Evolutionary conservation across 345 rosid species (phyloP), one percentile per base, ranked within the genome.

Genomic region (Salix koriyanagi): DNA sequence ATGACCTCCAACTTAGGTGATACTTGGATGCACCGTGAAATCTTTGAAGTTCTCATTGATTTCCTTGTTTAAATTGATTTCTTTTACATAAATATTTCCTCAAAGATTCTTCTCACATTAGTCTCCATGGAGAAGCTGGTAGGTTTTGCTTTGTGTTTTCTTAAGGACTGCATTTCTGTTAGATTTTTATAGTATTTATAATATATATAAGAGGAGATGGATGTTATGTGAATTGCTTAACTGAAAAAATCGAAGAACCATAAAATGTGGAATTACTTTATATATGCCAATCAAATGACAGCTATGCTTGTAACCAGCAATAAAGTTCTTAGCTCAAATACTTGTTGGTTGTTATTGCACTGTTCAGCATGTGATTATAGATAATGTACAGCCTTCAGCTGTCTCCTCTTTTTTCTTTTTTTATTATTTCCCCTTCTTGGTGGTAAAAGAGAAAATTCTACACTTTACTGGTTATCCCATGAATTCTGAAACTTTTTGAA

Each of bases 1-100:
- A 93, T 77, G 98, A 96, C 79, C 85, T 94, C 83, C 97, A 90
- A 85, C 91, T 96, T 65, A 96, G 98, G 99, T 94, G 87, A 90
- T 78, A 41, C 84, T 79, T 36, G 78, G 75, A 78, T 77, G 83
- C 69, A 68, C 34, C 23, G 4, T 70, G 69, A 65, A 79, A 77
- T 80, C 36, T 69, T 81, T 68, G 73, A 77, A 76, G 73, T 58
- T 70, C 70, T 70, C 14, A 4, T 82, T 83, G 70, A 80, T 72
- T 76, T 75, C 62, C 79, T 72, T 61, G 64, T 77, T 70, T 10
- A 23, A 34, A 56, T 76, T 62, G 60, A 54, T 15, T 67, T 44
- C 6, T 9, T 70, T 65, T 23, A 15, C 46, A 37, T 77, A 44
- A 52, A 1, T 19, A 39, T 65, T 69, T 81, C 50, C 11, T 18